phyloP scores from a whole-genome alignment of 441 rosid genomes.

The Pelargonium fulgidum region DNA sequence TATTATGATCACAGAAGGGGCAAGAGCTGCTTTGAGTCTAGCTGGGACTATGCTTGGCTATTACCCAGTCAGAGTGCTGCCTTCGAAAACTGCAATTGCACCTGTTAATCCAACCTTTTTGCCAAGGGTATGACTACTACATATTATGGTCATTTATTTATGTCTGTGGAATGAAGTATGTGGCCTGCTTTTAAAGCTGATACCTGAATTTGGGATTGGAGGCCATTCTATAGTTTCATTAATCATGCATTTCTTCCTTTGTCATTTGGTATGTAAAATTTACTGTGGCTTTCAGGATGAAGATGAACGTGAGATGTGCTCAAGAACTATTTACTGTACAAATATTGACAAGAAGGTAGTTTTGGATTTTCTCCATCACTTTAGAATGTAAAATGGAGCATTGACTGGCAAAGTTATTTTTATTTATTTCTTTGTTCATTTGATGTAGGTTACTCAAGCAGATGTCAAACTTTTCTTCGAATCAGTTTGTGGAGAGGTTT shows the following conservation, averaged over 20 bases:
- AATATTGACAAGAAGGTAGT: constrained; percentile 88
- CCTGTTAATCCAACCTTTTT: constrained; percentile 11
- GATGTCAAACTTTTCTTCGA: constrained; percentile 80
- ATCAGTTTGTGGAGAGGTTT: constrained; percentile 81
- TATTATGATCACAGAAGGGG: constrained; percentile 16
- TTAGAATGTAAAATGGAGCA: background rate
- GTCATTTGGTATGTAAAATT: too few relatives aligned
- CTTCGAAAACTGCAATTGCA: constrained; percentile 15
- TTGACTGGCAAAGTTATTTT: background rate
- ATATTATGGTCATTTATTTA: too few relatives aligned
- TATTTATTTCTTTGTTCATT: constrained; percentile 19
- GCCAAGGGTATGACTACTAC: background rate
- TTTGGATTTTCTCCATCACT: background rate
- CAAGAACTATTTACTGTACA: constrained; percentile 89
- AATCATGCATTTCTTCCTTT: too few relatives aligned
- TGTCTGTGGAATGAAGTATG: too few relatives aligned
- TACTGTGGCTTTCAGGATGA: constrained; percentile 44
- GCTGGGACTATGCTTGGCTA: constrained; percentile 15
- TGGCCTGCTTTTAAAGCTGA: too few relatives aligned
- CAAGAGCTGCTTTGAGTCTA: constrained; percentile 16
- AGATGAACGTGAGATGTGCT: constrained; percentile 94
- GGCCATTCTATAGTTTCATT: too few relatives aligned
- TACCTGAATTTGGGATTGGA: too few relatives aligned
- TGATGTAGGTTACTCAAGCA: constrained; percentile 65
- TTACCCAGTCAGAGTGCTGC: constrained; percentile 17